These are phyloP conservation scores for Kwoniella pini DNA, from an alignment of 768 basidiomycete genomes.

Conservation along the genomic window DNA sequence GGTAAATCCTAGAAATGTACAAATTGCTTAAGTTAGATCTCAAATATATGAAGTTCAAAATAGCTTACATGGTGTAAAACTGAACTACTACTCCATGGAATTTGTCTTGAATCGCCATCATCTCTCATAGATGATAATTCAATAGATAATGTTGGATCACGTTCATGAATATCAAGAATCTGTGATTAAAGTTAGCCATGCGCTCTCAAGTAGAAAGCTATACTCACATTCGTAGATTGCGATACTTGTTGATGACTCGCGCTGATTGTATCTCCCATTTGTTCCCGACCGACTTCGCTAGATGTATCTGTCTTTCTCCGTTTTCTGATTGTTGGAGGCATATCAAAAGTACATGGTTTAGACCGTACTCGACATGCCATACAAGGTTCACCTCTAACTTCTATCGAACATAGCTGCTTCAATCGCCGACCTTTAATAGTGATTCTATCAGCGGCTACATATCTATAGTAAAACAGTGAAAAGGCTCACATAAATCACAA, in stretches of 20 bases:
- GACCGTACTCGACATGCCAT: background rate
- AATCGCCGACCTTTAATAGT: background rate
- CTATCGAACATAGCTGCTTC: conserved; percentile 1
- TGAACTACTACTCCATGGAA: too few relatives aligned
- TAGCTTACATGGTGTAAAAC: too few relatives aligned
- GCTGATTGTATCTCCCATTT: too few relatives aligned
- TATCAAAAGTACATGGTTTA: conserved; percentile 4
- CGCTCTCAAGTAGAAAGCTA: too few relatives aligned
- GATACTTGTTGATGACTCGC: too few relatives aligned
- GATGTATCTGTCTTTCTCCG: background rate
- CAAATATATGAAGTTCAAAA: too few relatives aligned
- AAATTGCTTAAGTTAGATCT: too few relatives aligned
- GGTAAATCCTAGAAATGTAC: background rate
- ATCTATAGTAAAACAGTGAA: too few relatives aligned
- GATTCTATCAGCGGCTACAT: too few relatives aligned
- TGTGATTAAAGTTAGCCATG: too few relatives aligned
- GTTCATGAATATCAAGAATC: background rate
- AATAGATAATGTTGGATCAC: background rate
- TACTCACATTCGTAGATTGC: too few relatives aligned
- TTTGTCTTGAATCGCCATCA: background rate
- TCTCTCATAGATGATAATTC: background rate
- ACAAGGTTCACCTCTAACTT: background rate
- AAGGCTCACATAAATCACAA: too few relatives aligned
- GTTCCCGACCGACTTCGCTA: background rate
- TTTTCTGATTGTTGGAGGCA: background rate